These are phyloP conservation scores for Cystobasidiopsis lactophilus DNA, from an alignment of 768 basidiomycete genomes.

Conservation along the genomic window DNA sequence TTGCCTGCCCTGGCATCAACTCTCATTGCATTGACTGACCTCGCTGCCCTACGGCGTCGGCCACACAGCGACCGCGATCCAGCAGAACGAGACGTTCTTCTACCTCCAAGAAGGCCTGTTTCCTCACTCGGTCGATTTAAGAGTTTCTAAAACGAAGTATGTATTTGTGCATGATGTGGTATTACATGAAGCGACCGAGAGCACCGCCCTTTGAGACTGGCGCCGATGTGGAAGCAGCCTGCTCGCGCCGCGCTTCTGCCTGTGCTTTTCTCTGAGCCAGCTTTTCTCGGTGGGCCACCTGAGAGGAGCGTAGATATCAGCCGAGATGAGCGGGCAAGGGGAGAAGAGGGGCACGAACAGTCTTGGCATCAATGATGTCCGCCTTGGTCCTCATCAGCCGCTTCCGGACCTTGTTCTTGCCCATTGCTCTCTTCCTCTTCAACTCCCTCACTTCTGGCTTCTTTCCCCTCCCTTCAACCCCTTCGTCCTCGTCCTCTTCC, in stretches of 20 bases:
- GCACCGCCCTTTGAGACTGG: no score
- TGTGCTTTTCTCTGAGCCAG: neutral
- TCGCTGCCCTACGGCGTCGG: neutral
- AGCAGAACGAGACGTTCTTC: neutral
- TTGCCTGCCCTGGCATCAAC: no score
- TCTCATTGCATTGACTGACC: neutral
- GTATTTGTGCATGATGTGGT: no score
- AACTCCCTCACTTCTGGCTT: constrained; percentile 17
- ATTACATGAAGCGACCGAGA: no score
- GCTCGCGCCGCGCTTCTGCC: neutral
- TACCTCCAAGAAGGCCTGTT: constrained; percentile 1
- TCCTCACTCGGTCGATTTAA: no score
- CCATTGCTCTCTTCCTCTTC: constrained; percentile 56
- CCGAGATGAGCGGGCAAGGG: no score
- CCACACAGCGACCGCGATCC: neutral
- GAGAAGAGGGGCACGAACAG: no score
- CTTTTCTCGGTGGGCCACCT: neutral
- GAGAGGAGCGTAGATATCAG: no score
- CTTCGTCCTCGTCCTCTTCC: constrained; percentile 20
- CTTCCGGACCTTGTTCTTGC: constrained; percentile 46
- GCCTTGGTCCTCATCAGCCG: constrained; percentile 66
- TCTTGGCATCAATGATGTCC: constrained; percentile 66
- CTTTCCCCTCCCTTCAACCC: constrained; percentile 26
- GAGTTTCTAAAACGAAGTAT: no score
- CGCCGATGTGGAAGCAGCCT: no score